Evolutionary conservation across 208 protist genomes (phyloP).

Genomic region (Tritrichomonas musculus): DNA sequence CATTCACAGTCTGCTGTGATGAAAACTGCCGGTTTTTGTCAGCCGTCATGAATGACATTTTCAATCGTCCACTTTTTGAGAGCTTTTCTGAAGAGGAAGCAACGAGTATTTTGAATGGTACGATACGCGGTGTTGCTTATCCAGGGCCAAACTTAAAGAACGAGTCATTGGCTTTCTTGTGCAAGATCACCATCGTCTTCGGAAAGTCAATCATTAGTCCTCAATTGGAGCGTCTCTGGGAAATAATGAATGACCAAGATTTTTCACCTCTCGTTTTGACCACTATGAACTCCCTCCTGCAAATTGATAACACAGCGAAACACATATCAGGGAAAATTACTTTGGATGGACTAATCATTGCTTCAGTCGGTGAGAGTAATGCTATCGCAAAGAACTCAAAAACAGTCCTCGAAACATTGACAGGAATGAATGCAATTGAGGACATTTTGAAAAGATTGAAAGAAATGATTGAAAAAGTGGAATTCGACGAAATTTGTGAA

Average conservation of each 20-base stretch:
- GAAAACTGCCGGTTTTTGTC: not conserved
- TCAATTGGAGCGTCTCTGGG: not conserved
- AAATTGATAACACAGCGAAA: not conserved
- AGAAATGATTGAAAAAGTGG: not conserved
- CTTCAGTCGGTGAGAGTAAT: not conserved
- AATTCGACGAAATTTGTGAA: not conserved
- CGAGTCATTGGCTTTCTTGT: not conserved
- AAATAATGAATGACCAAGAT: not conserved
- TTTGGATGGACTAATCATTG: not conserved
- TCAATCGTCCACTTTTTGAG: not conserved
- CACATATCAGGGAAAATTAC: not conserved
- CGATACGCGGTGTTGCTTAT: not conserved
- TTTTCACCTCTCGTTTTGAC: not conserved
- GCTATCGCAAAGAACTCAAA: too few species aligned
- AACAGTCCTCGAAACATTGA: not conserved
- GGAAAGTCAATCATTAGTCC: too few species aligned
- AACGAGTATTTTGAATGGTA: not conserved
- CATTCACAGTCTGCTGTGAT: not conserved
- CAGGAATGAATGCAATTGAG: not conserved
- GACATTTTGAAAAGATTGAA: not conserved
- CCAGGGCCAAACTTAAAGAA: not conserved
- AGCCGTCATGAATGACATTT: not conserved
- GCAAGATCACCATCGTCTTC: not conserved
- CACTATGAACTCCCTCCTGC: not conserved
- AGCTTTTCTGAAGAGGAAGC: not conserved